Conservation (phyloP, 305 asterid species). For the Fraxinus greggii region DNA sequence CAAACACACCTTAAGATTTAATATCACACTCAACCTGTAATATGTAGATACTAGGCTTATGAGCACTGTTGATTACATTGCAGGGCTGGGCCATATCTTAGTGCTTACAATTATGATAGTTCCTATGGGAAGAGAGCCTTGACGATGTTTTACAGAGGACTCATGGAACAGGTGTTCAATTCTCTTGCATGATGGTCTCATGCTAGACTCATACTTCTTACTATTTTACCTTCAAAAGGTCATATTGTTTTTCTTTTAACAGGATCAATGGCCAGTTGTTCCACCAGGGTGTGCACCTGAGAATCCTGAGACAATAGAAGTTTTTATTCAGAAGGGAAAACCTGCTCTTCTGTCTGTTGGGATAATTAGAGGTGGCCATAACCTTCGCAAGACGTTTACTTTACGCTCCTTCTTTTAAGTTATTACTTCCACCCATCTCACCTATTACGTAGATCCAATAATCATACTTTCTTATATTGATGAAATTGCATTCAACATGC, state of each 20-base stretch:
- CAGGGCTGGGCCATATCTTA: slow-evolving; percentile 96
- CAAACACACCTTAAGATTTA: background rate
- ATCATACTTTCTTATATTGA: no score
- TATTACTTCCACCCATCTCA: no score
- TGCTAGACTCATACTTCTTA: slow-evolving; percentile 19
- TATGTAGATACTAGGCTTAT: slow-evolving; percentile 20
- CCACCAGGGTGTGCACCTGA: slow-evolving; percentile 90
- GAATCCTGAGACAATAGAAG: slow-evolving; percentile 60
- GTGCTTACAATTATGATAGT: slow-evolving; percentile 95
- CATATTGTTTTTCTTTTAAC: slow-evolving; percentile 20
- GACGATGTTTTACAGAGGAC: slow-evolving; percentile 68
- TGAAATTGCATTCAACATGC: no score
- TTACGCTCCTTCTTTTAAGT: no score
- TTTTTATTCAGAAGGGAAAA: slow-evolving; percentile 70
- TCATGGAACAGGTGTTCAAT: slow-evolving; percentile 72
- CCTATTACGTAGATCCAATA: no score
- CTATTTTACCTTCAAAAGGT: slow-evolving; percentile 9
- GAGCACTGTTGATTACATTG: slow-evolving; percentile 31
- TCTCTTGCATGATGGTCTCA: slow-evolving; percentile 21
- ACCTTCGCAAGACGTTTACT: no score
- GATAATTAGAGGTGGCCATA: slow-evolving; percentile 56
- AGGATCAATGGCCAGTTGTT: slow-evolving; percentile 72
- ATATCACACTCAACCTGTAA: slow-evolving; percentile 2
- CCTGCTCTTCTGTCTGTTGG: slow-evolving; percentile 95
- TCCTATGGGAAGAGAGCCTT: slow-evolving; percentile 85